Evolutionary conservation across 2,329 filamentous ascomycete genomes (phyloP).

Genomic region (Bipolaris gigantea): DNA sequence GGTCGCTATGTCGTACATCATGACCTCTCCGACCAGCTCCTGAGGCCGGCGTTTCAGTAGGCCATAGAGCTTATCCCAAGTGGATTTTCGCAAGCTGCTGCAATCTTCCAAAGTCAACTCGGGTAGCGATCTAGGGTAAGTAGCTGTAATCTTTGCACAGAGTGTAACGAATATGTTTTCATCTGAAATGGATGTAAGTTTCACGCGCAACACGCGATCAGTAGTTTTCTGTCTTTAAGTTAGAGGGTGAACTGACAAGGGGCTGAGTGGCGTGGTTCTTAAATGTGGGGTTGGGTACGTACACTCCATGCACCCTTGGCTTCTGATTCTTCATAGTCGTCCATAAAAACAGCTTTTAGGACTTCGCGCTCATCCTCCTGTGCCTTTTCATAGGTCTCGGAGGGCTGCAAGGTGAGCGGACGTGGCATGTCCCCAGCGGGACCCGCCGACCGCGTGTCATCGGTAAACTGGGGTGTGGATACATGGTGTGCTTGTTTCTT

Average conservation of each 20-base stretch:
- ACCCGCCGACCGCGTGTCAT: constrained; percentile 25
- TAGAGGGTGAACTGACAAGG: neutral
- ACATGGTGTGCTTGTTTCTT: constrained; percentile 41
- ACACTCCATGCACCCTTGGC: constrained; percentile 83
- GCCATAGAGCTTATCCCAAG: constrained; percentile 69
- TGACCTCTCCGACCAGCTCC: constrained; percentile 63
- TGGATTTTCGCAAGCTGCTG: constrained; percentile 67
- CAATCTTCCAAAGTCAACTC: constrained; percentile 69
- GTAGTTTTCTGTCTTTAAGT: constrained; percentile 65
- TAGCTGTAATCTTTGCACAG: constrained; percentile 81
- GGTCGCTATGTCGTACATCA: constrained; percentile 65
- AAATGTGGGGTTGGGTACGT: constrained; percentile 32
- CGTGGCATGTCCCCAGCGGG: constrained; percentile 35
- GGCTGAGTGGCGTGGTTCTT: neutral
- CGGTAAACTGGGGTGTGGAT: constrained; percentile 33
- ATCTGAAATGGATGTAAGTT: constrained; percentile 72
- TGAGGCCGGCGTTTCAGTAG: constrained; percentile 71
- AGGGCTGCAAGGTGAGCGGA: constrained; percentile 43
- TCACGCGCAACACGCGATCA: constrained; percentile 78
- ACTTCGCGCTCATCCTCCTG: constrained; percentile 88
- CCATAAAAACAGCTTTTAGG: constrained; percentile 83
- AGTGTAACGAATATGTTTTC: constrained; percentile 71
- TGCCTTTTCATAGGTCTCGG: constrained; percentile 73
- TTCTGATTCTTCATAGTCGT: constrained; percentile 79
- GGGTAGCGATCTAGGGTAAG: constrained; percentile 84